These are phyloP conservation scores for Aspergillus clavatus DNA, from an alignment of 2,329 filamentous ascomycete species.

Conservation along the genomic window DNA sequence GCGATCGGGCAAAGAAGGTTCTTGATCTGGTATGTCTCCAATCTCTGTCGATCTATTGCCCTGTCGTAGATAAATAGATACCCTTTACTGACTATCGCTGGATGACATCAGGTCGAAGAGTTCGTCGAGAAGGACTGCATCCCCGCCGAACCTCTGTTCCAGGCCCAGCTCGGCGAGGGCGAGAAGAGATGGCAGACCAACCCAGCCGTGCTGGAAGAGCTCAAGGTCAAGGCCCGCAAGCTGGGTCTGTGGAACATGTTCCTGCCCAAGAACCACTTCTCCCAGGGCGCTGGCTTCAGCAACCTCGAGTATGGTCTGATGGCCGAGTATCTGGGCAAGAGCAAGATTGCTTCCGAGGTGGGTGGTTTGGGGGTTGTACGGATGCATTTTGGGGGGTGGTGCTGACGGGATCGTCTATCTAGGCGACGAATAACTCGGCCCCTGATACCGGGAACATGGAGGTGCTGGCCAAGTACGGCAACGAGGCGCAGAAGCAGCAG, in stretches of 20 bases:
- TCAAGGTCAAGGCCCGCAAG: conserved; percentile 77
- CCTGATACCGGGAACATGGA: conserved; percentile 97
- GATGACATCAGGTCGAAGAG: conserved; percentile 65
- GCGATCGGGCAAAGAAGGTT: conserved; percentile 76
- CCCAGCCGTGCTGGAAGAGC: conserved; percentile 76
- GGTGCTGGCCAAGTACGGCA: conserved; percentile 86
- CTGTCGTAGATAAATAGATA: too few species aligned
- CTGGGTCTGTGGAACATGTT: conserved; percentile 99
- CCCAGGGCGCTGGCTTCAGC: conserved; percentile 86
- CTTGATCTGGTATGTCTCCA: conserved; percentile 60
- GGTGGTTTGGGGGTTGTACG: too few species aligned
- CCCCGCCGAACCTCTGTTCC: conserved; percentile 73
- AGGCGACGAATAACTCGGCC: conserved; percentile 81
- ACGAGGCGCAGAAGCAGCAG: conserved; percentile 73
- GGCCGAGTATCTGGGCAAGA: conserved; percentile 92
- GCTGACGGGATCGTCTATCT: neutral
- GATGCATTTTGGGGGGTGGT: too few species aligned
- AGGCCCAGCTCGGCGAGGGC: conserved; percentile 73
- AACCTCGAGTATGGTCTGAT: conserved; percentile 97
- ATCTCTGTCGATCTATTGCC: neutral
- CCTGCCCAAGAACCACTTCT: conserved; percentile 89
- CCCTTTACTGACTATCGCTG: conserved; percentile 3
- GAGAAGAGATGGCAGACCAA: conserved; percentile 73
- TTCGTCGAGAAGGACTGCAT: conserved; percentile 97
- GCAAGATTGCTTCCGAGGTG: conserved; percentile 69